Base-by-base conservation (phyloP, 768 basidiomycete species). In the Galerina sulciceps region DNA sequence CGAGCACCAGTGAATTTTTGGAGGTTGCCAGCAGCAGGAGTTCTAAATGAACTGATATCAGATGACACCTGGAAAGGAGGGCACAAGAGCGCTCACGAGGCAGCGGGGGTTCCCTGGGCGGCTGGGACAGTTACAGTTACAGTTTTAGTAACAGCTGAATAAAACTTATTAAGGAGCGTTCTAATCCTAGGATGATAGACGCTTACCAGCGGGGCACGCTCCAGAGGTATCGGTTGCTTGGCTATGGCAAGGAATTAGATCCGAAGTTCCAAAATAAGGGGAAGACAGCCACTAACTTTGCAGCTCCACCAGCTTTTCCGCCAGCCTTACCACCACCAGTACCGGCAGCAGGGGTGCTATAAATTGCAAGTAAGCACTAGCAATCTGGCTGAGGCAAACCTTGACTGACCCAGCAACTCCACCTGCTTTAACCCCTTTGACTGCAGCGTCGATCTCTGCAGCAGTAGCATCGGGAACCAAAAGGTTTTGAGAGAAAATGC, bases 401-500 rank as follows among this genome's bases (percentile, higher is more conserved):
- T 31, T 31, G 26, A 31, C 26, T 31, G 26, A 31, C 26, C 26
- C 26, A 5, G 26, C 26, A 31, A 8, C 26, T 31, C 26, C 26
- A 8, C 26, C 26, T 31, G 26, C 26, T 8, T 31, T 31, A 5
- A 31, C 26, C 26, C 74, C 79, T 20, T 67, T 76, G 18, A 81
- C 81, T 34, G 83, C 86, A 53, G 83, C 83, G 38, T 71, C 68
- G 65, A 88, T 86, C 71, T 88, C 86, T 23, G 72, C 85, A 3
- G 74, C 77, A 13, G 85, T 83, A 1, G 84, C 85, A 62, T 85
- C 85, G 6, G 69, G 65, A 3, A 85, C 84, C 40, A 86, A 70
- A 20, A 86, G 76, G 67, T 86, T 85, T 71, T 85, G 78, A 3
- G 85, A 81, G 75, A 86, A 80, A 64, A 88, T 89, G 71, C 87